Base-by-base conservation (phyloP, 805 yeast genomes). In the Kuraishia piskuri region DNA sequence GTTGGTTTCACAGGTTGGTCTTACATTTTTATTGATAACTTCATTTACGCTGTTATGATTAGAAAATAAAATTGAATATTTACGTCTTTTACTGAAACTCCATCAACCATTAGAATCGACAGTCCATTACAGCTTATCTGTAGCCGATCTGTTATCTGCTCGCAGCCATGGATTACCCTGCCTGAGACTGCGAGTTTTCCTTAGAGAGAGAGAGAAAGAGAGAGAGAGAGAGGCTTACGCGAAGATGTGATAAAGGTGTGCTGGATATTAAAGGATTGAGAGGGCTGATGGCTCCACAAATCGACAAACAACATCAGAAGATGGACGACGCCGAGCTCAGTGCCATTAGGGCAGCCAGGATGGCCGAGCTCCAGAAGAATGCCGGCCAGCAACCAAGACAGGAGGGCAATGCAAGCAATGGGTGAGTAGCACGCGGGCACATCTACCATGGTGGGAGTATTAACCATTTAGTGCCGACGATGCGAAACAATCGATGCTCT, bases 261-360 rank as follows among this genome's bases (percentile, higher is more conserved):
- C n/a, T 12, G 8, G 14, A 7, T 12, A 7, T 31, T 31, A n/a
- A 31, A 31, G 3, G 40, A 12, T 7, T n/a, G n/a, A n/a, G n/a
- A n/a, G n/a, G n/a, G n/a, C n/a, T n/a, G n/a, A n/a, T n/a, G n/a
- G n/a, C n/a, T n/a, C n/a, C 40, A 31, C 40, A 5, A 31, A n/a
- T 4, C n/a, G 8, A 7, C 17, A 14, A 31, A 31, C 17, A 31
- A 31, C 31, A 7, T 25, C 31, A 7, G 31, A 60, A 25, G 14
- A 90, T 90, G 96, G 96, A 89, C 61, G 92, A 90, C 65, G 69
- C 83, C 22, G 99, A 92, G 68, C 73, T 92, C 55, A 83, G 85
- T 60, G 97, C 97, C 31, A 88, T 92, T 58, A 80, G 98, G 61
- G 90, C 89, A 48, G 97, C 97, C n/a, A 80, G 98, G 59, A 69